Base-by-base conservation (phyloP, 2,329 filamentous ascomycete species). In the Ceratocystis alfenasii region DNA sequence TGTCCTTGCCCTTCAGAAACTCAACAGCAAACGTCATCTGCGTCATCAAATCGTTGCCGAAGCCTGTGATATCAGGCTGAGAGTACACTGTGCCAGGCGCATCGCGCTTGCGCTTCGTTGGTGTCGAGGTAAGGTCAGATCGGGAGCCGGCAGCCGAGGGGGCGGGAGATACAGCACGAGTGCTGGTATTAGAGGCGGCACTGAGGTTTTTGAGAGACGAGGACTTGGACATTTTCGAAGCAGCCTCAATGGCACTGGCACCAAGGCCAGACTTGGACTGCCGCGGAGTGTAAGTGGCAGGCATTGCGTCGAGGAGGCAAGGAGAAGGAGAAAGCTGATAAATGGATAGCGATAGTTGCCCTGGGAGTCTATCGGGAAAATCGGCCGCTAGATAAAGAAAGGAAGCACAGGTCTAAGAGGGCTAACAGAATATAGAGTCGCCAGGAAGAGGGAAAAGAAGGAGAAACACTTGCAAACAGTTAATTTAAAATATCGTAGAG, bases 21-120 rank as follows among this genome's bases (percentile, higher is more conserved):
- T 92, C 85, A 73, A 95, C 86, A 22, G 90, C 90, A 76, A 91
- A 96, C 67, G 88, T 84, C 73, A 96, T 87, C 74, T 95, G 89
- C 12, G 91, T 95, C 78, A 90, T 87, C 74, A 94, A 85, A 75
- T 93, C 87, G 68, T 81, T 81, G 70, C 91, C 90, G 64, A 87
- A 89, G 72, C 87, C 87, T 17, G 85, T 89, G 72, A 87, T 85
- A 69, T 83, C 82, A 22, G 89, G 89, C 76, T 92, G 89, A 66
- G 89, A 92, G 76, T 86, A 93, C 64, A 89, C 79, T 12, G 81
- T 78, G 60, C 79, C 79, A 4, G 74, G 75, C 50, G 75, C 74
- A 69, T 84, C 82, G 71, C 82, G 79, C 75, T 87, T 86, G 68
- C 80, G 79, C 74, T 85, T 86, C 62, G 84, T 81, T 7, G 86